Evolutionary conservation across 208 protist genomes (phyloP), one percentile per base, ranked within the genome.

Genomic region (Leishmania guyanensis): DNA sequence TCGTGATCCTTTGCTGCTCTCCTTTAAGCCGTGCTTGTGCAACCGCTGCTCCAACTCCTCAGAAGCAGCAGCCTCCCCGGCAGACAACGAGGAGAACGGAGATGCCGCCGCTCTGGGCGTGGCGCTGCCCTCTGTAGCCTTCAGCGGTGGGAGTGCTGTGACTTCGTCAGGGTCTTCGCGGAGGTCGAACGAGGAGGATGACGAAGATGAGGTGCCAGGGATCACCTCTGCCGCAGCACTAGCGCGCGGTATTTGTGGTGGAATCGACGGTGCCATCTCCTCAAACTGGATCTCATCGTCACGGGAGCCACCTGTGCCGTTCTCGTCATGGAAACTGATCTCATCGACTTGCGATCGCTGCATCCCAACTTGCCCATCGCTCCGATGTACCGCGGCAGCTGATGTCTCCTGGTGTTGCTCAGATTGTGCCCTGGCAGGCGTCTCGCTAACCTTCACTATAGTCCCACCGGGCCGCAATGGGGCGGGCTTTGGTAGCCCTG

Each of bases 201-300:
- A 71, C 60, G 77, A 51, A 1, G 50, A 53, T 43, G 72, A 83
- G 26, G 3, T 70, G 5, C 58, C 20, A 8, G 36, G 75, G 17
- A 50, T 22, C 26, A 51, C 10, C n/a, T 53, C 75, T 58, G 16
- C 43, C n/a, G 43, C 54, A 20, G 71, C 29, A 29, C 14, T 22
- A n/a, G 54, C 50, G 26, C 53, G 50, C 43, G 77, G 77, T 16
- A 65, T 36, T 14, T 22, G 64, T 4, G 58, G 70, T 12, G 74
- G 75, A 50, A 50, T 71, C 3, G 46, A 51, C 56, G 69, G 62
- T 33, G 79, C n/a, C 29, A 33, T 78, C 79, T 84, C 83, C 43
- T 86, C 79, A 62, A 86, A 86, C 62, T 86, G 75, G 68, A 86
- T 84, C n/a, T 86, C 83, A 16, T 71, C 75, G 39, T 54, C 78